A percentile compares a stretch with the other conserved stretches of the same genome.
phyloP scores from a whole-genome alignment of 169 alveolate genomes.

The Plasmodium inui region DNA sequence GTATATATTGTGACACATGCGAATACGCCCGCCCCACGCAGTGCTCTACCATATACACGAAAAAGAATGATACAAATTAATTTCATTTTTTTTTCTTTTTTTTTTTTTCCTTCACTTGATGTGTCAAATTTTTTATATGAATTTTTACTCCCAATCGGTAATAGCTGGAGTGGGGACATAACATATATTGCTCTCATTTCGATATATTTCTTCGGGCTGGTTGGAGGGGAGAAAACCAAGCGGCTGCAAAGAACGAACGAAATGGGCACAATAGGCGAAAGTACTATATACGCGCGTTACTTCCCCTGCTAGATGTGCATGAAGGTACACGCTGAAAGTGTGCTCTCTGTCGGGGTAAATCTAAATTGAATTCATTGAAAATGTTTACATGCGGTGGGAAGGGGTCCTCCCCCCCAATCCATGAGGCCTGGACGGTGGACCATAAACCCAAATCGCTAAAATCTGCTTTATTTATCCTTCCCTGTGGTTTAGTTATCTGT shows the following conservation, averaged over 20 bases:
- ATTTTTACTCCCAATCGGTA: background rate
- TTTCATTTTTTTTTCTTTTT: slow-evolving; percentile 17
- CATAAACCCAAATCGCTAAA: background rate
- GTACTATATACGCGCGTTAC: background rate
- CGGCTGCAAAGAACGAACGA: background rate
- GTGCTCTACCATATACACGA: background rate
- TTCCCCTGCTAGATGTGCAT: background rate
- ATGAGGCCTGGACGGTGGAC: background rate
- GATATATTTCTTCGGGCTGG: background rate
- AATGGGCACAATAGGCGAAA: background rate
- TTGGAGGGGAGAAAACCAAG: background rate
- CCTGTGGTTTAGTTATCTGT: background rate
- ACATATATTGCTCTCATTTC: background rate
- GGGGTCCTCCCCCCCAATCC: background rate
- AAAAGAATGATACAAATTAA: slow-evolving; percentile 20
- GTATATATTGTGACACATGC: background rate
- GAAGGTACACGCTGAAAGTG: slow-evolving; percentile 1
- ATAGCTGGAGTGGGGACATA: background rate
- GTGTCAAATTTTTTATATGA: background rate
- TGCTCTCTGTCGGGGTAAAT: background rate
- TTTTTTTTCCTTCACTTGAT: background rate
- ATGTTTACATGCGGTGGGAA: background rate
- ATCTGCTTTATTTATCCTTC: background rate
- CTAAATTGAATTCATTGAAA: background rate
- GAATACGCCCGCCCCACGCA: background rate